These are phyloP conservation scores for Leucocoprinus sp. DNA, from an alignment of 768 basidiomycete genomes.

Conservation along the genomic window DNA sequence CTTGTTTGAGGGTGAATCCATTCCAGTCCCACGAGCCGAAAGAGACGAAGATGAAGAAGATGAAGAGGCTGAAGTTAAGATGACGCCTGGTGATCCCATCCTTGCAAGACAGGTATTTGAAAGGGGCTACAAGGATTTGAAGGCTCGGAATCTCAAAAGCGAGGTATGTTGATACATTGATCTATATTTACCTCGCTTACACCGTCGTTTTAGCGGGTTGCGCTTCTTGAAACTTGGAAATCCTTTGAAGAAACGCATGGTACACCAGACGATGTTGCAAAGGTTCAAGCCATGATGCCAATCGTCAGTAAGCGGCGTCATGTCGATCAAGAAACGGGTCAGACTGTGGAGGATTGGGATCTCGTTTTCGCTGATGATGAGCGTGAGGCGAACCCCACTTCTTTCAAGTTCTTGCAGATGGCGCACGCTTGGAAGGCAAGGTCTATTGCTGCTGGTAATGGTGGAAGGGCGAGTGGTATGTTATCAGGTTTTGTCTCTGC, in stretches of 20 bases:
- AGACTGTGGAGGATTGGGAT: conserved; percentile 91
- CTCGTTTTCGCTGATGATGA: conserved; percentile 96
- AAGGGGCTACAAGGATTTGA: conserved; percentile 82
- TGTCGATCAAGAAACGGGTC: conserved; percentile 78
- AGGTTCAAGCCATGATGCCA: conserved; percentile 91
- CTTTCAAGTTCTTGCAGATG: conserved; percentile 94
- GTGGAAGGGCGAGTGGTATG: conserved; percentile 21
- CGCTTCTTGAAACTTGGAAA: conserved; percentile 93
- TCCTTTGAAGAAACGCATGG: conserved; percentile 83
- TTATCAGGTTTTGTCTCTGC: conserved; percentile 46
- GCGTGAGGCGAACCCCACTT: conserved; percentile 82
- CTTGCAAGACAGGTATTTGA: conserved; percentile 77
- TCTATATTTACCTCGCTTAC: not conserved
- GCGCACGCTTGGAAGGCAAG: conserved; percentile 78
- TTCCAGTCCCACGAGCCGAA: conserved; percentile 53
- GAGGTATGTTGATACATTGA: conserved; percentile 47
- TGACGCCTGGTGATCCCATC: conserved; percentile 62
- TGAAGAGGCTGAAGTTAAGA: conserved; percentile 50
- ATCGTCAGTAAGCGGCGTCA: conserved; percentile 79
- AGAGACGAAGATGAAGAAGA: conserved; percentile 70
- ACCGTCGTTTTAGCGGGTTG: conserved; percentile 58
- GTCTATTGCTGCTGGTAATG: conserved; percentile 21
- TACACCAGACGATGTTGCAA: conserved; percentile 58
- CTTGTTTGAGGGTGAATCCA: conserved; percentile 78
- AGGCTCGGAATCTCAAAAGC: conserved; percentile 71